Evolutionary conservation across 257 asterid genomes (phyloP), one percentile per base, ranked within the genome.

Genomic region (Solanum sparsipilum): DNA sequence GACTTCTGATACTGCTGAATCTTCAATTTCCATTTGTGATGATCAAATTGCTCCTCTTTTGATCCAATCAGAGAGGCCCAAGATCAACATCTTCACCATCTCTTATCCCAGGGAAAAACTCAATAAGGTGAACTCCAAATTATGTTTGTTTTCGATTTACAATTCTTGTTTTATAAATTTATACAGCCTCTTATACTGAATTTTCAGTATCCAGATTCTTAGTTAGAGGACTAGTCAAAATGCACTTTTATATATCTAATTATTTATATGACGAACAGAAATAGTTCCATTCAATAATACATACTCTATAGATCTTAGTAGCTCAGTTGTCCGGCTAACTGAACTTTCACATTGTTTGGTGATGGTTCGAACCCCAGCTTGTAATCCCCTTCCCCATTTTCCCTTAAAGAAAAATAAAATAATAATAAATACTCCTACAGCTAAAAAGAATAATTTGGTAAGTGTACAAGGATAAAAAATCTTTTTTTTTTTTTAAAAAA

Each of bases 81-180:
- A 90, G 82, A 88, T 90, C 91, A 91, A 91, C 81, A 91, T 91
- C 88, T 91, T 91, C 89, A 84, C 92, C 78, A 52, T 90, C 31
- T 46, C 93, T 73, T 90, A 87, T 63, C 88, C 90, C 29, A 81
- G 39, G 36, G 87, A 89, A 85, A 88, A 82, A 74, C 89, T 89
- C 46, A 68, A 70, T 79, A 87, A 87, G 92, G 93, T 89, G 27
- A 36, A 13, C 65, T 34, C 56, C 20, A 6, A 20, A 12, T 76
- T 46, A 27, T 12, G 9, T 21, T 7, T 85, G 27, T 35, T 41
- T 41, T 41, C 48, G 48, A 41, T 41, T 41, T 41, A 10, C 48
- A 41, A 41, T 41, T 41, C 48, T 41, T 41, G 48, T 41, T 41
- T 41, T 41, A 10, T 41, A 41, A 41, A 41, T 41, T 41, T 41